Conservation (phyloP, 208 protist species). For the Crithidia sp. region DNA sequence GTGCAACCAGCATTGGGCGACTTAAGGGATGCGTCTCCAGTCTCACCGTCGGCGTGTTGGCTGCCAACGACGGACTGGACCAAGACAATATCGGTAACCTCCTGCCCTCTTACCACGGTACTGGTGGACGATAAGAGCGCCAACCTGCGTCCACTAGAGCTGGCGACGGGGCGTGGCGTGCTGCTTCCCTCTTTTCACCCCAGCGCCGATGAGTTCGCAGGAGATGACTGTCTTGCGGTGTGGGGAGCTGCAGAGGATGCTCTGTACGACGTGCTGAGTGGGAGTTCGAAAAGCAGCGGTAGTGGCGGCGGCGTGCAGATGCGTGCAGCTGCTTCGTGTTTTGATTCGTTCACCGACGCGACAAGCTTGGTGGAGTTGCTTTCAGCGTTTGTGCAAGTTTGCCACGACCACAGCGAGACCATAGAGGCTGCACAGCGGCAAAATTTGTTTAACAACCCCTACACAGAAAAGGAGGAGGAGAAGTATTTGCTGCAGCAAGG, state of each 20-base stretch:
- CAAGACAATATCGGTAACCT: slow-evolving; percentile 42
- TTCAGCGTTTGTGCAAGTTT: slow-evolving; percentile 27
- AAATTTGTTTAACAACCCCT: neutral
- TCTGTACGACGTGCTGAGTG: neutral
- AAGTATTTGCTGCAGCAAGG: neutral
- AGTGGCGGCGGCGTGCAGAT: neutral
- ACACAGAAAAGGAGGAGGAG: neutral
- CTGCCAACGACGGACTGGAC: slow-evolving; percentile 13
- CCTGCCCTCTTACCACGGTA: slow-evolving; percentile 45
- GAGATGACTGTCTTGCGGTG: slow-evolving; percentile 13
- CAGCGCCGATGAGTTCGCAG: neutral
- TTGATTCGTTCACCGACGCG: neutral
- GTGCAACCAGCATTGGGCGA: neutral
- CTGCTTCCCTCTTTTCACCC: slow-evolving; percentile 45
- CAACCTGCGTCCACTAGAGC: slow-evolving; percentile 49
- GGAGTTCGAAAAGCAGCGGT: neutral
- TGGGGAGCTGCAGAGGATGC: neutral
- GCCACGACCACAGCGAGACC: slow-evolving; percentile 1
- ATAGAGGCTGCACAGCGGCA: neutral
- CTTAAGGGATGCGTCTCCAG: neutral
- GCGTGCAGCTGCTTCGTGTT: neutral
- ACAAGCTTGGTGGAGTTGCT: slow-evolving; percentile 7
- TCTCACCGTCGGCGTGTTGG: neutral
- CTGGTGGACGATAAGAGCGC: slow-evolving; percentile 56
- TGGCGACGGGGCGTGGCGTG: slow-evolving; percentile 45